Evolutionary conservation across 345 rosid species (phyloP), one percentile per base, ranked within the genome.

Genomic region (Eutrema yunnanense): DNA sequence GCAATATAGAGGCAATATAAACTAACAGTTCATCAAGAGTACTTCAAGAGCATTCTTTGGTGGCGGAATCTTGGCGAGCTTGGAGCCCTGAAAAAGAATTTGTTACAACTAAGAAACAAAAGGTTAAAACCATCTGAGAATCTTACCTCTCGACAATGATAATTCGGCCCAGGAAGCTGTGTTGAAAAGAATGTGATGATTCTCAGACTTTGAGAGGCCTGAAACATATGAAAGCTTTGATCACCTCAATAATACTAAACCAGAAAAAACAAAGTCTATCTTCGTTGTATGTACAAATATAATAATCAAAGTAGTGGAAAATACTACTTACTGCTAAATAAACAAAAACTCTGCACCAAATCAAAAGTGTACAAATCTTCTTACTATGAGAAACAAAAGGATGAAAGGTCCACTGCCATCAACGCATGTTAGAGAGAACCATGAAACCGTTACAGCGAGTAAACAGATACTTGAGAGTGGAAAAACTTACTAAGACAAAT

Each of bases 101-200:
- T 46, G 29, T 54, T 44, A 71, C 38, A 11, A 27, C 42, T 11
- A 56, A 44, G 58, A 47, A 37, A 37, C 65, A 42, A 14, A 54
- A 33, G 3, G 29, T 12, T 3, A 8, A 62, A 53, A 43, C 2
- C 4, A 19, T 56, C 60, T 13, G 33, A 40, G 58, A 12, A 47
- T 36, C 52, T 37, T 79, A 89, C 97, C 88, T 87, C 90, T 30
- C 87, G 93, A 65, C 97, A 92, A 67, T 92, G 97, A 75, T 91
- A 91, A 73, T 87, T 89, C 26, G 96, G 97, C 50, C 93, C 96
- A 42, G 91, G 97, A 75, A 92, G 85, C 84, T 86, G 96, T 12
- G 97, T 89, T n/a, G 93, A 82, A 80, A 85, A 92, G 78, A 89
- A 89, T 33, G 96, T 89, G 55, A 89, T 69, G 44, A 89, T 82